Base-by-base conservation (phyloP, 192 early-diverging fungal genomes). In the Geranomyces variabilis region DNA sequence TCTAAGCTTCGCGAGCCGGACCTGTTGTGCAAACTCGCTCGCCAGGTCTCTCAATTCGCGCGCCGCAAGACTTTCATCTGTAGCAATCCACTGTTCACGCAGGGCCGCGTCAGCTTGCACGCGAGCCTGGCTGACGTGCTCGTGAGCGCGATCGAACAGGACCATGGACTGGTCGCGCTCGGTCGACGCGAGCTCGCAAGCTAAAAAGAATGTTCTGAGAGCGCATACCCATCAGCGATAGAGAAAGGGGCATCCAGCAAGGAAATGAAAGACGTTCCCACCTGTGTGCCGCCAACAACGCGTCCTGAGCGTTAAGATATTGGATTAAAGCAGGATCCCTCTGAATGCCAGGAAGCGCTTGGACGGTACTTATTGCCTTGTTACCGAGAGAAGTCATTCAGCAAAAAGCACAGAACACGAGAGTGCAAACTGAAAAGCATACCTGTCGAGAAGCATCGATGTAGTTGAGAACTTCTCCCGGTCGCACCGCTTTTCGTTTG, bases 381-480 rank as follows among this genome's bases (percentile, higher is more conserved):
- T 41, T 41, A 10, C 5, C 36, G 10, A 41, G 3, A 41, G 5
- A 41, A 41, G n/a, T n/a, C n/a, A n/a, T n/a, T n/a, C n/a, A n/a
- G n/a, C n/a, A n/a, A n/a, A n/a, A n/a, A n/a, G n/a, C n/a, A n/a
- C n/a, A n/a, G n/a, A n/a, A n/a, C n/a, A n/a, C n/a, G n/a, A n/a
- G n/a, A n/a, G n/a, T n/a, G n/a, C n/a, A n/a, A n/a, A n/a, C 51
- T 26, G n/a, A 53, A 4, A 53, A 24, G n/a, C n/a, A n/a, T 79
- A 89, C 88, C 84, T 88, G 81, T 14, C 87, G 66, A 45, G 89
- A 79, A 47, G 79, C 79, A 64, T 92, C 89, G 49, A 85, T 91
- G 13, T 89, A 70, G 55, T 87, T 88, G 57, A 92, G 84, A 15
- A 90, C 70, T 19, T 92, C 85, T 62, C 89, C 86, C 53, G 80